Base-by-base conservation (phyloP, 805 yeast species). In the Spathaspora sp. region DNA sequence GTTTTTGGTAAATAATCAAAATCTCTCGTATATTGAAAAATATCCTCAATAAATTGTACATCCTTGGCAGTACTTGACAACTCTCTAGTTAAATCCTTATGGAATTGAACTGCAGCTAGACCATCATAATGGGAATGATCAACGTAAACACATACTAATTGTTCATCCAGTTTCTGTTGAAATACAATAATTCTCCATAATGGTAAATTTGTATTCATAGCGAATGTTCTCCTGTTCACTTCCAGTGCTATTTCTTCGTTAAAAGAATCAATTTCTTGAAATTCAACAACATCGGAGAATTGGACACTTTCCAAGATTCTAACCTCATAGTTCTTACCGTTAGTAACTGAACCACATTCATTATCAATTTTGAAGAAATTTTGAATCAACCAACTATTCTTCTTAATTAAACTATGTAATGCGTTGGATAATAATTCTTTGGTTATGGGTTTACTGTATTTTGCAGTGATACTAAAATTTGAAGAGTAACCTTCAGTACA, bases 111-210 rank as follows among this genome's bases (percentile, higher is more conserved):
- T 1, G 67, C 72, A 2, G 70, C 61, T 9, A 58, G 55, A 2
- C 74, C 76, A 55, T 70, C 75, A 46, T 57, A 63, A 12, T 66
- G 49, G 4, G 63, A 38, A 50, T 63, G 73, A 42, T 68, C 69
- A 52, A 60, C 65, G 38, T 46, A 50, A 44, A 65, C 54, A 18
- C 62, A 40, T 10, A 62, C 14, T 49, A 56, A 55, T 42, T 57
- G 62, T 14, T 31, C 50, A 2, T 49, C 53, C 28, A 32, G 29
- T 1, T 42, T 29, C 19, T 49, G 45, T 23, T 59, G 59, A 38
- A 49, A 55, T 1, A 64, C 57, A 42, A 55, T 32, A 7, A 64
- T 35, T 42, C 55, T 53, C 68, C 68, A 64, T 35, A 61, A 46
- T 5, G 67, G 64, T 2, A 50, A 23, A 2, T 55, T 39, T 2